Percentiles rank a stretch among this genome's conserved stretches.
These are phyloP conservation scores for Shiraia bambusicola DNA, from an alignment of 2,329 filamentous ascomycete species.

Conservation along the genomic window DNA sequence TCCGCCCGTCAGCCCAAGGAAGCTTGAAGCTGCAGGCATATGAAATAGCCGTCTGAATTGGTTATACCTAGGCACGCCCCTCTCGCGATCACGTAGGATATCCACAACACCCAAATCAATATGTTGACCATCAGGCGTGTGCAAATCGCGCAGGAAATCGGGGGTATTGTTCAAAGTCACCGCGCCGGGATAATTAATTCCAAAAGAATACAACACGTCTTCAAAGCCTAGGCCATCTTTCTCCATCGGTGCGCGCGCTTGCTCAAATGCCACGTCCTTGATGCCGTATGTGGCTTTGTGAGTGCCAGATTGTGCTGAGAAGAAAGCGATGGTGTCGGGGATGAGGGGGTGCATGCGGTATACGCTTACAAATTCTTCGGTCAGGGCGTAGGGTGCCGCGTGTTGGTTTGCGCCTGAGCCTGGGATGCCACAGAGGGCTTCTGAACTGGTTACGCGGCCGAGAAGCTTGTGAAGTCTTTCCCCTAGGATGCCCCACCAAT, in stretches of 20 bases:
- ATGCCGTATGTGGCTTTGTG: constrained; percentile 30
- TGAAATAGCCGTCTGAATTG: constrained; percentile 50
- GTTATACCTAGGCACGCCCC: constrained; percentile 51
- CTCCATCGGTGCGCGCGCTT: constrained; percentile 36
- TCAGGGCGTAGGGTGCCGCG: constrained; percentile 46
- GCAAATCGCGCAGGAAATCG: constrained; percentile 45
- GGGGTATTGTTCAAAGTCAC: constrained; percentile 48
- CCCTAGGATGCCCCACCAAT: constrained; percentile 51
- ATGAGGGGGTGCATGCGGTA: constrained; percentile 50
- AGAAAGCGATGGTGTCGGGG: constrained; percentile 44
- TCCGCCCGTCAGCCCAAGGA: constrained; percentile 46
- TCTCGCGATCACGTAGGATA: constrained; percentile 51
- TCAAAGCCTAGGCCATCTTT: constrained; percentile 16
- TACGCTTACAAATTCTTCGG: constrained; percentile 50
- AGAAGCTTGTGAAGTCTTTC: constrained; percentile 46
- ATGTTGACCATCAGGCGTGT: constrained; percentile 46
- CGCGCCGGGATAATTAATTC: constrained; percentile 52
- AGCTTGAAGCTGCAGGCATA: constrained; percentile 40
- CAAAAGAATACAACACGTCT: constrained; percentile 48
- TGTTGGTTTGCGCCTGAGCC: constrained; percentile 44
- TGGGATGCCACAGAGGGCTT: constrained; percentile 46
- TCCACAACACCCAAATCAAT: constrained; percentile 51
- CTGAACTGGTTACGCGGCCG: constrained; percentile 44
- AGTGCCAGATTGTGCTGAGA: constrained; percentile 27
- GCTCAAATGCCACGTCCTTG: constrained; percentile 30